Conservation (phyloP, 1,284 basidiomycete species). For the Sporisorium reilianum region DNA sequence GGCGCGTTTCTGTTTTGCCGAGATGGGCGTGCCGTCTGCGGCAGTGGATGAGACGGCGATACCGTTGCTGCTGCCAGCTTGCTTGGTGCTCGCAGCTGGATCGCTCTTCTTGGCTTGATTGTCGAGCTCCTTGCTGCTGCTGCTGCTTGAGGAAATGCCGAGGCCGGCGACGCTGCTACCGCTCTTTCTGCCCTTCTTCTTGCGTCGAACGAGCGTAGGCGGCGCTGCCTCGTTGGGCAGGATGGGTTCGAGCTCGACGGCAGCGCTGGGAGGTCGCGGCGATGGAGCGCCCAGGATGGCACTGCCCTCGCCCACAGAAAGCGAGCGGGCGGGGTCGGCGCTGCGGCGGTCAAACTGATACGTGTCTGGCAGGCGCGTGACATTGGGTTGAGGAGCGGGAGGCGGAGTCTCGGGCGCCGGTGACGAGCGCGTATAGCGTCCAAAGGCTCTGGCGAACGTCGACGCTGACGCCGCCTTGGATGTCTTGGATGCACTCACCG, state of each 20-base stretch:
- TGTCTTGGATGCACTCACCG: constrained; percentile 28
- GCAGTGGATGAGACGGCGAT: not conserved
- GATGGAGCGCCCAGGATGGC: constrained; percentile 56
- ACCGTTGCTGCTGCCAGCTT: not conserved
- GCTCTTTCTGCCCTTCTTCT: constrained; percentile 36
- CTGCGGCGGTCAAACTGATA: constrained; percentile 45
- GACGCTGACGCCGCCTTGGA: constrained; percentile 42
- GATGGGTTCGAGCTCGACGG: constrained; percentile 90
- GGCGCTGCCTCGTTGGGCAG: constrained; percentile 86
- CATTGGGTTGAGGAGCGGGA: constrained; percentile 70
- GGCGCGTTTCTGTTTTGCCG: constrained; percentile 23
- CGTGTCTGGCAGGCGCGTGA: constrained; percentile 60
- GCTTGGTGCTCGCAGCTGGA: not conserved
- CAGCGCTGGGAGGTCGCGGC: constrained; percentile 71
- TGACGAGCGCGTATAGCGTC: constrained; percentile 59
- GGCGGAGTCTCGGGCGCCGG: constrained; percentile 41
- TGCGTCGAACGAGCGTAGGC: constrained; percentile 73
- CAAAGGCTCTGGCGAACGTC: constrained; percentile 55
- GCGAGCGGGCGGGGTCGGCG: constrained; percentile 15
- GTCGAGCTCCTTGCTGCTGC: constrained; percentile 16
- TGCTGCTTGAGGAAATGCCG: constrained; percentile 30
- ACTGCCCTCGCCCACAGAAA: constrained; percentile 24
- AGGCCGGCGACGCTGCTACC: constrained; percentile 50
- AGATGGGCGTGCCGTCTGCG: constrained; percentile 7
- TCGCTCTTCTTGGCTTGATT: not conserved